phyloP scores from a whole-genome alignment of 164 flowering plant species.

The Stephania yunnanensis region DNA sequence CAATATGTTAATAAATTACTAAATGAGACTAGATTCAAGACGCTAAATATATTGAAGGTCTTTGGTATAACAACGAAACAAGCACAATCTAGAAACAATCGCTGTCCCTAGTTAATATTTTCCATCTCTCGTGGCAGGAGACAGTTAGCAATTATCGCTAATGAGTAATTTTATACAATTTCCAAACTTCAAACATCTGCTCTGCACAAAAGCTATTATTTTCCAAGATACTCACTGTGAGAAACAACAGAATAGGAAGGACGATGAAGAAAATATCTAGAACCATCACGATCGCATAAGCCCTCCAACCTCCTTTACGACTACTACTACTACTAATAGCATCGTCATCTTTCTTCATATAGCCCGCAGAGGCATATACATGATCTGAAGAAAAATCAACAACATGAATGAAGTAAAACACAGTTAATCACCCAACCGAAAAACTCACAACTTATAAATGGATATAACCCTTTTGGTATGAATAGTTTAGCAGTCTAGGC shows the following conservation, averaged over 20 bases:
- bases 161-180: not conserved
- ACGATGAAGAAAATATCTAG: slow-evolving; percentile 47
- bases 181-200: not conserved
- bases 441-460: slow-evolving; percentile 5
- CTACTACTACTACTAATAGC: slow-evolving; percentile 12
- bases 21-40: not conserved
- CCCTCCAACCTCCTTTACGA: slow-evolving; percentile 24
- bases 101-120: not conserved
- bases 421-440: not conserved
- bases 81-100: not conserved
- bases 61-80: not conserved
- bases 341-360: slow-evolving; percentile 43
- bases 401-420: not conserved
- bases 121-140: not conserved
- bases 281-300: slow-evolving; percentile 29
- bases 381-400: slow-evolving; percentile 14
- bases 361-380: slow-evolving; percentile 10
- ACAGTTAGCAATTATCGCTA: not conserved
- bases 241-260: slow-evolving; percentile 48
- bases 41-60: not conserved
- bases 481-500: not conserved
- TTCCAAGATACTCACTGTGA: slow-evolving; percentile 54
- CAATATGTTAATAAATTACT: slow-evolving; percentile 2
- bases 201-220: slow-evolving; percentile 2
- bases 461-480: slow-evolving; percentile 6